Conservation (phyloP, 768 basidiomycete species). For the Dioszegia hungarica region DNA sequence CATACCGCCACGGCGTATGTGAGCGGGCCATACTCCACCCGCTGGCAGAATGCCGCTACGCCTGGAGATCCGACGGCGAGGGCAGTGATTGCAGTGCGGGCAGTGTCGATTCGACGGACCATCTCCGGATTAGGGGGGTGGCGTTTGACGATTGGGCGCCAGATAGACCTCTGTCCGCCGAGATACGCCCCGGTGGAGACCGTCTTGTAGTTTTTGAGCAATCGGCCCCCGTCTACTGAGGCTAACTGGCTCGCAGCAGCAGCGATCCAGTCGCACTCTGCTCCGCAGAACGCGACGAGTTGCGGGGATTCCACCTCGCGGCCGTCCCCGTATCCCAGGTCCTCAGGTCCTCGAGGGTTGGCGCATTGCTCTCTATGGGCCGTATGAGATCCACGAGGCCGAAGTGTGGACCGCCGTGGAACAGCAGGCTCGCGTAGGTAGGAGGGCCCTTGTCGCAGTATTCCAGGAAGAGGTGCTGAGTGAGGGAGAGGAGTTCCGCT, state of each 20-base stretch:
- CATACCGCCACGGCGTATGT: not conserved
- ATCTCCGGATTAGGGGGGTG: too few relatives aligned
- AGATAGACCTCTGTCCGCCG: not conserved
- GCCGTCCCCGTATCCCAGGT: too few relatives aligned
- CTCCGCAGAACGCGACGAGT: not conserved
- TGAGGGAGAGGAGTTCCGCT: not conserved
- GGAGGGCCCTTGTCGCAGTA: not conserved
- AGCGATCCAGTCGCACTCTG: not conserved
- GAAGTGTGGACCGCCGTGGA: too few relatives aligned
- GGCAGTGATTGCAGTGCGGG: not conserved
- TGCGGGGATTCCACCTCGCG: too few relatives aligned
- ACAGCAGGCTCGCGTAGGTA: not conserved
- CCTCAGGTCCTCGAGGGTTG: too few relatives aligned
- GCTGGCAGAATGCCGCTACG: not conserved
- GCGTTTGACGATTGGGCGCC: not conserved
- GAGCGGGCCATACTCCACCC: not conserved
- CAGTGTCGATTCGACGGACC: too few relatives aligned
- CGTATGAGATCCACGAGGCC: too few relatives aligned
- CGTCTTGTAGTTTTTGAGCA: not conserved
- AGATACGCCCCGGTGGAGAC: not conserved
- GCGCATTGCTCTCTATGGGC: too few relatives aligned
- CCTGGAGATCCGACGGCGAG: not conserved
- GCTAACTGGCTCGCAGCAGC: not conserved
- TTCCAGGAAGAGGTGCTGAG: not conserved
- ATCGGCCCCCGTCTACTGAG: not conserved